Evolutionary conservation across 495 filamentous ascomycete species (phyloP), one percentile per base, ranked within the genome.

Genomic region (Talaromyces liani): DNA sequence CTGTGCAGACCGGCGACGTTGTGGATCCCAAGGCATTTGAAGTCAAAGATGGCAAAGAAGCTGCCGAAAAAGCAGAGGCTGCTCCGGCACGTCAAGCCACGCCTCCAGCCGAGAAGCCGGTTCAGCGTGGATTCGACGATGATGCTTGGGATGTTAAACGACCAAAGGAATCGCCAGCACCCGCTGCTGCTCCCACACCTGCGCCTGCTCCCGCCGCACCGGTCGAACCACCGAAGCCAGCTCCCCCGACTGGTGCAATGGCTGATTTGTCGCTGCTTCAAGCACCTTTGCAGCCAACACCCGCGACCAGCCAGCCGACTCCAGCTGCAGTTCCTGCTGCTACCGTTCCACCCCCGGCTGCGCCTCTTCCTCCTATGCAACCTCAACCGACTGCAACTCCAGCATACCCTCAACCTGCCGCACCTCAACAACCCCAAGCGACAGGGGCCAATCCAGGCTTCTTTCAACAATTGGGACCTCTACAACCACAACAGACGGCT

Each of bases 71-170:
- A 22, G 24, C 25, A 53, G 45, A 33, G 41, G 24, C 60, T 3
- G 77, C 76, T 41, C 69, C 77, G 36, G 70, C 81, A 36, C 65
- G 75, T 12, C 71, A 76, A 2, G 65, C 80, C 4, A 80, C 82
- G 47, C 86, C 86, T 49, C 67, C 81, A 10, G 68, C 80, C 3
- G 75, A 80, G 54, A 79, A 79, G 63, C 80, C 86, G 20, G 72
- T 74, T 33, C 58, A 73, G 20, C 75, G 79, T 58, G 92, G 92
- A 22, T 98, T 99, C 65, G 94, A 99, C 49, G 95, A 98, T 69
- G 91, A 97, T 79, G 95, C 95, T 29, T 99, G 94, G 94, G 91
- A 93, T 70, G 87, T 94, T 8, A 97, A 97, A 78, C 91, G 92
- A n/a, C 82, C 90, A n/a, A 91, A 87, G 72, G 60, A 27, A 29